A percentile compares a stretch with the other conserved stretches of the same genome.
Conservation (phyloP, 768 basidiomycete species). For the Pseudohyphozyma bogoriensis region DNA sequence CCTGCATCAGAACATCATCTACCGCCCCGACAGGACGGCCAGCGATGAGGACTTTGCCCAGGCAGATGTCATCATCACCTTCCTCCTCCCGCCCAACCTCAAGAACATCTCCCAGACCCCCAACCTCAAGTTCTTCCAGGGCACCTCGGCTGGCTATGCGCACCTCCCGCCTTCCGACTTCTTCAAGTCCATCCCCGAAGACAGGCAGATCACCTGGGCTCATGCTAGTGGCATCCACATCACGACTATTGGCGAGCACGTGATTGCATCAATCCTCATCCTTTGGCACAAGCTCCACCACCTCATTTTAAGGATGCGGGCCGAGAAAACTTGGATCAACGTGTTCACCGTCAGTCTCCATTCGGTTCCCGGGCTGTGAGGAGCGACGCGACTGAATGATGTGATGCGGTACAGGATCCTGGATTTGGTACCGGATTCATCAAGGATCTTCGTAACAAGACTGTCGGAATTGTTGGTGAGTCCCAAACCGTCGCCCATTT, state of each 20-base stretch:
- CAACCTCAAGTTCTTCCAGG: not conserved
- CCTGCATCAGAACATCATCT: too few relatives aligned
- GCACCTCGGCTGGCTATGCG: too few relatives aligned
- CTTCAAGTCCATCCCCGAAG: not conserved
- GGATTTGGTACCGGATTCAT: too few relatives aligned
- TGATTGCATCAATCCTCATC: not conserved
- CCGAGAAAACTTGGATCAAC: not conserved
- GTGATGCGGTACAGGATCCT: too few relatives aligned
- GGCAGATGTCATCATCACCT: slow-evolving; percentile 3
- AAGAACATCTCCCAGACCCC: not conserved
- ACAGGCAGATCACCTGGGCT: not conserved
- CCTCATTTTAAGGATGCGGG: not conserved
- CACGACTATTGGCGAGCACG: not conserved
- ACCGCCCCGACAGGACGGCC: too few relatives aligned
- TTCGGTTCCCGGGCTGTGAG: too few relatives aligned
- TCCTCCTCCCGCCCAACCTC: not conserved
- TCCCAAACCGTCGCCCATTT: not conserved
- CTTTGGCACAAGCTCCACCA: slow-evolving; percentile 1
- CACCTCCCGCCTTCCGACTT: not conserved
- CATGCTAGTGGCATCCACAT: not conserved
- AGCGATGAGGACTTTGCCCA: not conserved
- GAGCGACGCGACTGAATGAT: too few relatives aligned
- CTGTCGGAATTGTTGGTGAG: not conserved
- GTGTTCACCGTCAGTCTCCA: too few relatives aligned
- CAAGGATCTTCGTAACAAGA: not conserved